Evolutionary conservation across 495 filamentous ascomycete genomes (phyloP).

Genomic region (Lepidopterella palustris): DNA sequence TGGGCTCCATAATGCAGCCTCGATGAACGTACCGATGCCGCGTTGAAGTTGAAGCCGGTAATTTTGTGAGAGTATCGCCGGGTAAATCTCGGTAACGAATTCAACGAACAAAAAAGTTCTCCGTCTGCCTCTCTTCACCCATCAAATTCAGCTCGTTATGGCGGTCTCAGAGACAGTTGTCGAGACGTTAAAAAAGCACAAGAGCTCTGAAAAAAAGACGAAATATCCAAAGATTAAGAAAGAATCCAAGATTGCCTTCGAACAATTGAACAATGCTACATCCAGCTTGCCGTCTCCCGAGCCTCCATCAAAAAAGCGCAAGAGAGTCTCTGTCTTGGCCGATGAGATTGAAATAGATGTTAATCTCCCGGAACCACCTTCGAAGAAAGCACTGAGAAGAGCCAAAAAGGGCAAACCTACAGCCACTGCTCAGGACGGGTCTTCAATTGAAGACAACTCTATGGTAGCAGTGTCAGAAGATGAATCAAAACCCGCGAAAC

Average conservation of each 20-base stretch:
- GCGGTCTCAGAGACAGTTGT: not conserved
- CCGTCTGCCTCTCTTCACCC: not conserved
- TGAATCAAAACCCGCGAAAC: slow-evolving; percentile 42
- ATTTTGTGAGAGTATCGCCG: too few species aligned
- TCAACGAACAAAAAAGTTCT: not conserved
- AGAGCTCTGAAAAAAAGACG: not conserved
- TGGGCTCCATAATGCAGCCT: too few species aligned
- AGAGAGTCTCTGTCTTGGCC: slow-evolving; percentile 29
- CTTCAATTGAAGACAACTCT: slow-evolving; percentile 15
- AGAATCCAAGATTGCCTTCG: not conserved
- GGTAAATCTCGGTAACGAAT: too few species aligned
- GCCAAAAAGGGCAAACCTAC: slow-evolving; percentile 45
- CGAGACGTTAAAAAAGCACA: not conserved
- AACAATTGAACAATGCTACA: not conserved
- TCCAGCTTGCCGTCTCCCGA: not conserved
- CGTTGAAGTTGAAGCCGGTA: too few species aligned
- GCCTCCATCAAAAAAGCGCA: slow-evolving; percentile 33
- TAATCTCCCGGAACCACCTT: slow-evolving; percentile 78
- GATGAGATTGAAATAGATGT: slow-evolving; percentile 84
- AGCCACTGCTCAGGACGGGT: not conserved
- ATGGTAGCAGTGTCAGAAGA: slow-evolving; percentile 27
- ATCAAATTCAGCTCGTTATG: not conserved
- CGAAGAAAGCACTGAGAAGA: slow-evolving; percentile 60
- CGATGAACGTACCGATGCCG: too few species aligned
- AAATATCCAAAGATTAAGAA: not conserved